Base-by-base conservation (phyloP, 768 basidiomycete genomes). In the Boletus sp. region DNA sequence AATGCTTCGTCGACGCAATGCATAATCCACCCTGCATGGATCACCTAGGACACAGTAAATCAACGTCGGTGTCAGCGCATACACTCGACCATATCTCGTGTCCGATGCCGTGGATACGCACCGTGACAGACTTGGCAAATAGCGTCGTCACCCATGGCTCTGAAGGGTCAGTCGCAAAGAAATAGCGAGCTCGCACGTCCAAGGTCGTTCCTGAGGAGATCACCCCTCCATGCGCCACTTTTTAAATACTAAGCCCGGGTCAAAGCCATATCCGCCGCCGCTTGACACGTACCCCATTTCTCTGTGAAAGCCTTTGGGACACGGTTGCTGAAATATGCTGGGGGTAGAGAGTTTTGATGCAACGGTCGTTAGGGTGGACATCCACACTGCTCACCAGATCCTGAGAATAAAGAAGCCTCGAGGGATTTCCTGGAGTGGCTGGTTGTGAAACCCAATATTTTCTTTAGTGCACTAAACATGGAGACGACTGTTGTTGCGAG, bases 11-110 rank as follows among this genome's bases (percentile, higher is more conserved):
- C 57, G 52, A 67, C 47, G 50, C 70, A 70, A 47, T 70, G 66
- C 29, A 46, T 34, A 44, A 70, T 70, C 69, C 69, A 70, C 4
- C 61, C 64, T 11, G 50, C 70, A 41, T 70, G 70, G 19, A 70
- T 59, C 13, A 70, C 69, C 69, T 70, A 21, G 6, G 13, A 15
- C 23, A n/a, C 10, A 23, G 17, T 5, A 7, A 34, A 41, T 10
- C 33, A 25, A 7, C 34, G 17, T 46, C 15, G 15, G 19, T 15
- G 9, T 43, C 21, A 46, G 38, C 51, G 57, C 59, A 62, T 60
- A 53, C 10, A 53, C 11, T 34, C 62, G 17, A 29, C 56, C 5
- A 34, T 35, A 3, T 34, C 27, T 38, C 14, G 43, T 15, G 4
- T 47, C 40, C 19, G 15, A 37, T 34, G 48, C 21, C 14, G 23